Percentiles rank a stretch among this genome's conserved stretches.
phyloP scores from a whole-genome alignment of 306 rosid species.

The Acmispon strigosus region DNA sequence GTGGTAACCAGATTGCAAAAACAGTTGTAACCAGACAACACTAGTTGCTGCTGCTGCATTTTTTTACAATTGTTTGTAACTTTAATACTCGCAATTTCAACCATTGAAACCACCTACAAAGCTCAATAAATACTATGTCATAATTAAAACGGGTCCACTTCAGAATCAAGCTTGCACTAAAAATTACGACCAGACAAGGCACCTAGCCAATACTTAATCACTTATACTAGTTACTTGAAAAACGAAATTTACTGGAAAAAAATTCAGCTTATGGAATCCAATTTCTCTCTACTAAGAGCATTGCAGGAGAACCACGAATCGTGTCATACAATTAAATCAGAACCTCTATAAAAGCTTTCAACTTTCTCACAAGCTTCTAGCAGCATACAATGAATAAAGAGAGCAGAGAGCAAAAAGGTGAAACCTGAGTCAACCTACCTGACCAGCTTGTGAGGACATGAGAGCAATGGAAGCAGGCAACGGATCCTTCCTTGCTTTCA shows the following conservation, averaged over 20 bases:
- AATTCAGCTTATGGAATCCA: not conserved
- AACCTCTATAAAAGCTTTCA: no score
- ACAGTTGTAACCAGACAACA: no score
- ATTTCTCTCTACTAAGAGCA: not conserved
- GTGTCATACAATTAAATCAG: no score
- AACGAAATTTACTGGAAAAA: not conserved
- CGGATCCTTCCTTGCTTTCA: slow-evolving; percentile 48
- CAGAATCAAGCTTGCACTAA: not conserved
- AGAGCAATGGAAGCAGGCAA: slow-evolving; percentile 71
- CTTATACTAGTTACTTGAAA: not conserved
- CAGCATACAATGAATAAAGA: not conserved
- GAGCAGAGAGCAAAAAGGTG: not conserved
- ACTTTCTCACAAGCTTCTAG: not conserved
- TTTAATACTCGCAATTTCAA: not conserved
- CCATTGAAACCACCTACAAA: not conserved
- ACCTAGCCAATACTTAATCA: not conserved
- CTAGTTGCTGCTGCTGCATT: no score
- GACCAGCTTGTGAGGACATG: slow-evolving; percentile 93
- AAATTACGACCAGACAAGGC: not conserved
- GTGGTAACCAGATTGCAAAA: no score
- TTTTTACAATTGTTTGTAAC: not conserved
- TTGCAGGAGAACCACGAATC: no score
- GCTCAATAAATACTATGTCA: not conserved
- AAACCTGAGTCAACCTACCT: slow-evolving; percentile 63
- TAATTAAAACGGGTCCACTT: not conserved